Evolutionary conservation across 495 filamentous ascomycete species (phyloP), one percentile per base, ranked within the genome.

Genomic region (Oidiodendron maius): DNA sequence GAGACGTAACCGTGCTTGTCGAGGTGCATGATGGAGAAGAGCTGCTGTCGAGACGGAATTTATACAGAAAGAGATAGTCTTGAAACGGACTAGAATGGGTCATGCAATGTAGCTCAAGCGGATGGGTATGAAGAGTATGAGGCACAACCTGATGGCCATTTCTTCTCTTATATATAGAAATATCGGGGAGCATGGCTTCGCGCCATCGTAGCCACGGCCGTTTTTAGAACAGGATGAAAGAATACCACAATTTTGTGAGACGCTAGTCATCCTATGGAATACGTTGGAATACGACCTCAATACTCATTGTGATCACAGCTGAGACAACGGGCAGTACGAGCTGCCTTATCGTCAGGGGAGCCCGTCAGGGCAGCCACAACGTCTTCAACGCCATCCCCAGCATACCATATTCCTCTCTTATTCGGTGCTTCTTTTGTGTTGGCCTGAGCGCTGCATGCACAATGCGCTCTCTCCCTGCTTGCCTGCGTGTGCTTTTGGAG

Each of bases 1-100:
- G 49, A 51, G 23, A 51, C 49, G 22, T 38, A 45, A n/a, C 39
- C 49, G 28, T 44, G 18, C 13, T 34, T 38, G 30, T 46, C 39
- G 26, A 51, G 25, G 18, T 38, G 23, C 49, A 51, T 51, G 2
- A 18, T 46, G 28, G 41, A 25, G 11, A 23, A 44, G 4, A 44
- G 12, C 11, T 44, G 22, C 41, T 44, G 41, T 10, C 12, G 6
- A 28, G 41, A n/a, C 23, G n/a, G n/a, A 28, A 44, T 13, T 28
- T 44, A 25, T 44, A 1, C 23, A n/a, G 41, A 28, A 24, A 44
- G n/a, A 22, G 30, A 44, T 10, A 28, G 23, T 28, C 22, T 44
- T 44, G 26, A n/a, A 15, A 9, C 8, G 11, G 8, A 44, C 30
- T 28, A 25, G 20, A 28, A 28, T 44, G 41, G 10, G 20, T 1